Conservation (phyloP, 768 basidiomycete species). For the Hemileccinum rubropunctum region DNA sequence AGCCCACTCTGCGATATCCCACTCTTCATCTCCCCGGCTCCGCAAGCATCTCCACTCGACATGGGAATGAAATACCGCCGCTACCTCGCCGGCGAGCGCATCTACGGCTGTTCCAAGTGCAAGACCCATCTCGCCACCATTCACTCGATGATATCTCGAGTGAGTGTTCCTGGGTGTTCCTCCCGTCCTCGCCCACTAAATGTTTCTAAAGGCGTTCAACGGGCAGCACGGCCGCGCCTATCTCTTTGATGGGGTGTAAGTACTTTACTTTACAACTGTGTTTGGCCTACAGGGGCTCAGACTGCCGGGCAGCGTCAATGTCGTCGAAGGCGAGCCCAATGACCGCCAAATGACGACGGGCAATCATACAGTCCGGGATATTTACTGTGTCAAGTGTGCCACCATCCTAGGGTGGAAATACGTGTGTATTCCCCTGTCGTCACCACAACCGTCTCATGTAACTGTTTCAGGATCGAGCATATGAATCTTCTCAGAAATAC, state of each 20-base stretch:
- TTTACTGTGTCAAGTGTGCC: constrained; percentile 89
- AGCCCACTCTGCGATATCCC: constrained; percentile 2
- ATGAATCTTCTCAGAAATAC: constrained; percentile 88
- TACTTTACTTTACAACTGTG: constrained; percentile 17
- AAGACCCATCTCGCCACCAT: constrained; percentile 90
- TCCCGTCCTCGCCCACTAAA: constrained; percentile 10
- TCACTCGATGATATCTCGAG: constrained; percentile 87
- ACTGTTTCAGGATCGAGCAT: constrained; percentile 78
- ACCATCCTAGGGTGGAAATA: constrained; percentile 97
- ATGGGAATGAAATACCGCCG: constrained; percentile 93
- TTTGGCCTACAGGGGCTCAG: constrained; percentile 10
- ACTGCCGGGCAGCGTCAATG: constrained; percentile 68
- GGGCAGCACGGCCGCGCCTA: constrained; percentile 96
- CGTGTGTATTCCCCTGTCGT: constrained; percentile 39
- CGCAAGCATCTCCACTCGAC: too few relatives aligned
- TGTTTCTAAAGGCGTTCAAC: constrained; percentile 76
- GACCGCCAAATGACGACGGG: constrained; percentile 98
- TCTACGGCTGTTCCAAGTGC: constrained; percentile 86
- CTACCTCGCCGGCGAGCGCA: constrained; percentile 80
- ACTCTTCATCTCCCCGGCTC: too few relatives aligned
- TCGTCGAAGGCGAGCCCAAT: constrained; percentile 83
- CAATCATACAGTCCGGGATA: constrained; percentile 93
- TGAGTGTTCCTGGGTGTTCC: constrained; percentile 34
- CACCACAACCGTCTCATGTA: background rate
- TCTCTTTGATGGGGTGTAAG: constrained; percentile 92